Evolutionary conservation across 2,329 filamentous ascomycete genomes (phyloP).

Genomic region (Pezicula neosporulosa): DNA sequence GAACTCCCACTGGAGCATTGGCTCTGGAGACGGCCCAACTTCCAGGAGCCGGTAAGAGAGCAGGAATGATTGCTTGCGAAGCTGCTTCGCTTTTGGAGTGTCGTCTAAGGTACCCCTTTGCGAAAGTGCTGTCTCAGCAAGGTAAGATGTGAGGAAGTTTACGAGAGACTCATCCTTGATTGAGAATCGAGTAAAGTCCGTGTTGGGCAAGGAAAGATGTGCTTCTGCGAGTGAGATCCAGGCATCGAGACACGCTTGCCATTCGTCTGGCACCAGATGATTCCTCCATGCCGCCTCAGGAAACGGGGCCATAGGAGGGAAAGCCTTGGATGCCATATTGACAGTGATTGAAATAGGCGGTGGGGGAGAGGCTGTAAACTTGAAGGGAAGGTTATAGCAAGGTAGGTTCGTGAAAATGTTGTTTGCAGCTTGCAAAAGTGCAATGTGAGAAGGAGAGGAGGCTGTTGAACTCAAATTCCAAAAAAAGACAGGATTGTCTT

Average conservation of each 20-base stretch:
- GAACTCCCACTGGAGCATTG: slow-evolving; percentile 61
- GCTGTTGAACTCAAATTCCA: too few species aligned
- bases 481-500: too few species aligned
- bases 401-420: too few species aligned
- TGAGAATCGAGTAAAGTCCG: slow-evolving; percentile 49
- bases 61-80: slow-evolving; percentile 64
- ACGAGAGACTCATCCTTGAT: slow-evolving; percentile 55
- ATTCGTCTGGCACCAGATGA: slow-evolving; percentile 66
- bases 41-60: slow-evolving; percentile 56
- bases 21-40: slow-evolving; percentile 36
- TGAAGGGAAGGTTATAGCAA: not conserved
- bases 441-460: too few species aligned
- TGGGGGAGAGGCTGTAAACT: not conserved
- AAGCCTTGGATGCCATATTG: slow-evolving; percentile 35
- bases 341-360: not conserved
- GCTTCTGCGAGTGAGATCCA: slow-evolving; percentile 69
- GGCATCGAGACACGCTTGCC: slow-evolving; percentile 72
- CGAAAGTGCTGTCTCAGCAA: slow-evolving; percentile 47
- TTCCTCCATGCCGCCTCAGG: slow-evolving; percentile 66
- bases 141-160: slow-evolving; percentile 65
- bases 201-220: slow-evolving; percentile 56
- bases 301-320: slow-evolving; percentile 76
- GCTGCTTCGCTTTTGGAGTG: slow-evolving; percentile 34
- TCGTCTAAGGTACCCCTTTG: slow-evolving; percentile 7
- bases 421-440: too few species aligned